A percentile compares a stretch with the other conserved stretches of the same genome.
phyloP scores from a whole-genome alignment of 192 early-diverging fungal genomes.

The Coemansia sp. region DNA sequence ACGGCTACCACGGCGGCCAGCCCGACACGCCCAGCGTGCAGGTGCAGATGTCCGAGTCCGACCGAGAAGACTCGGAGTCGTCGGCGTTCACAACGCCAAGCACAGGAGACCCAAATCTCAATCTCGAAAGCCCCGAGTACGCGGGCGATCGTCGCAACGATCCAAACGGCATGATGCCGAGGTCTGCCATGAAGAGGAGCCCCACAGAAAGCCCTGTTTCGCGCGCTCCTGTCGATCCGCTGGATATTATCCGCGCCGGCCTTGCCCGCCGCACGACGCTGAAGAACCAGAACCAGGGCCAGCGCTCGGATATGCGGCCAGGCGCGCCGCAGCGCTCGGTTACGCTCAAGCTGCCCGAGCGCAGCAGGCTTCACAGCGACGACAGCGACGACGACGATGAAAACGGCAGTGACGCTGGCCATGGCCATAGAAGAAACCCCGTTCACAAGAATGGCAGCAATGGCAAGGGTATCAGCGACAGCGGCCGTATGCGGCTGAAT shows the following conservation, averaged over 20 bases:
- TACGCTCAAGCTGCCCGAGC: slow-evolving; percentile 22
- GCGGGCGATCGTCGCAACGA: neutral
- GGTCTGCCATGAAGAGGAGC: slow-evolving; percentile 33
- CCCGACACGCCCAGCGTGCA: slow-evolving; percentile 16
- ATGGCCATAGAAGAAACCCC: neutral
- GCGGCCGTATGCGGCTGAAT: slow-evolving; percentile 16
- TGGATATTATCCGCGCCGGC: slow-evolving; percentile 51
- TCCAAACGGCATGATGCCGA: slow-evolving; percentile 9
- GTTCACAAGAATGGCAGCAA: neutral
- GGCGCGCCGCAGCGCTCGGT: slow-evolving; percentile 35
- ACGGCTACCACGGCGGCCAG: slow-evolving; percentile 11
- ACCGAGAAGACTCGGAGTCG: slow-evolving; percentile 13
- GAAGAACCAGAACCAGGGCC: slow-evolving; percentile 42
- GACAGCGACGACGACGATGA: slow-evolving; percentile 10
- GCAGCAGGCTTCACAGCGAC: neutral
- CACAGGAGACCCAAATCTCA: slow-evolving; percentile 4
- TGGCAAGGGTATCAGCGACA: neutral
- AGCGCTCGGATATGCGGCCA: slow-evolving; percentile 12
- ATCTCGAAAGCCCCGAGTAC: neutral
- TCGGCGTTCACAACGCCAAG: slow-evolving; percentile 24
- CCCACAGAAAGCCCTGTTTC: slow-evolving; percentile 11
- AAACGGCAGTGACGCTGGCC: slow-evolving; percentile 4
- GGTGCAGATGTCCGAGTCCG: slow-evolving; percentile 17
- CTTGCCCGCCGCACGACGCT: slow-evolving; percentile 46
- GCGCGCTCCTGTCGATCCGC: slow-evolving; percentile 36